phyloP scores from a whole-genome alignment of 371 early-diverging fungal species.

The Mucor racemosus region DNA sequence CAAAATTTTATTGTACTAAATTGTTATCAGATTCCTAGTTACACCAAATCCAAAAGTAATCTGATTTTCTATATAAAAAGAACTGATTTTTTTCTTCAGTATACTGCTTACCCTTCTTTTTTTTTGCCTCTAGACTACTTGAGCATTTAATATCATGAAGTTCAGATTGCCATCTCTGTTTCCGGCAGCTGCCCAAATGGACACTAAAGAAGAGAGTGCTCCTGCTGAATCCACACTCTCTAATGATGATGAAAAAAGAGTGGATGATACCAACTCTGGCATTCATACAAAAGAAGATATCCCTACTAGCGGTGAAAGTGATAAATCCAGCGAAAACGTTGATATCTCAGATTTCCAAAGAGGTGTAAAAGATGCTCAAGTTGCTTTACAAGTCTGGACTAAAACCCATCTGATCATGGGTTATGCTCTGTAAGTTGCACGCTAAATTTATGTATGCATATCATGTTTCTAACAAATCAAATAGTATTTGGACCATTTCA shows the following conservation, averaged over 20 bases:
- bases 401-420: slow-evolving; percentile 21
- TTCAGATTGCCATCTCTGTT: slow-evolving; percentile 10
- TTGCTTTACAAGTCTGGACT: slow-evolving; percentile 17
- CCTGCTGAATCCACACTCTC: background rate
- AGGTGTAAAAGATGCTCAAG: slow-evolving; percentile 17
- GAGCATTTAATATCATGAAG: slow-evolving; percentile 3
- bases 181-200: slow-evolving; percentile 1
- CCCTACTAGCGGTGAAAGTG: background rate
- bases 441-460: background rate
- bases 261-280: background rate
- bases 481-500: slow-evolving; percentile 22
- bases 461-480: background rate
- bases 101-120: background rate
- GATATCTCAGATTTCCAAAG: background rate
- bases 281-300: background rate
- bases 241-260: background rate
- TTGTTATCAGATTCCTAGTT: slow-evolving; percentile 4
- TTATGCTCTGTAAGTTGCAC: slow-evolving; percentile 16
- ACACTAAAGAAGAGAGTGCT: background rate
- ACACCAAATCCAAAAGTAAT: background rate
- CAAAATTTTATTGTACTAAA: background rate
- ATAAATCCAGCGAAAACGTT: background rate
- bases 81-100: background rate
- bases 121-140: too few relatives aligned
- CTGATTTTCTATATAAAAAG: slow-evolving; percentile 2